A percentile compares a stretch with the other conserved stretches of the same genome.
These are phyloP conservation scores for Fusarium nanum DNA, from an alignment of 2,329 filamentous ascomycete species.

Conservation along the genomic window DNA sequence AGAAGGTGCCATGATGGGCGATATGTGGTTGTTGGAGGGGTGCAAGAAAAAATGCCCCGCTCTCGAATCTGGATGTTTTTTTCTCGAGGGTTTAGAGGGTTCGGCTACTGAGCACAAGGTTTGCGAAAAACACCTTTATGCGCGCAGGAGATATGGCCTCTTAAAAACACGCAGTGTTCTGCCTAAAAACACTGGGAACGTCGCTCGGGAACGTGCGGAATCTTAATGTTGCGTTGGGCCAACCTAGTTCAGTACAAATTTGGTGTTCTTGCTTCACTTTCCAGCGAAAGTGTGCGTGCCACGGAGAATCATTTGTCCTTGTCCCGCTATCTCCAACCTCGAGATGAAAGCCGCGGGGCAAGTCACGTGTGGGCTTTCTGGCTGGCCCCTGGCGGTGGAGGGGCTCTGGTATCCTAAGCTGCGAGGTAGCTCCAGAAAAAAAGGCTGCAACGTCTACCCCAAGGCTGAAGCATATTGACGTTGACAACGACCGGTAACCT, in stretches of 20 bases:
- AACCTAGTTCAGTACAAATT: constrained; percentile 52
- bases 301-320: constrained; percentile 56
- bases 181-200: constrained; percentile 39
- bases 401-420: constrained; percentile 44
- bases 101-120: constrained; percentile 34
- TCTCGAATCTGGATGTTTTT: constrained; percentile 42
- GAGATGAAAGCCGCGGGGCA: constrained; percentile 52
- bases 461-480: constrained; percentile 47
- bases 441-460: constrained; percentile 47
- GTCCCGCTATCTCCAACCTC: constrained; percentile 38
- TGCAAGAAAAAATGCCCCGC: constrained; percentile 54
- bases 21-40: constrained; percentile 50
- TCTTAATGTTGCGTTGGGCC: constrained; percentile 46
- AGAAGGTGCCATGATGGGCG: constrained; percentile 82
- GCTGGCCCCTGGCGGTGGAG: constrained; percentile 41
- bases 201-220: constrained; percentile 47
- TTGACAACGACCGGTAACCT: constrained; percentile 44
- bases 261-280: constrained; percentile 52
- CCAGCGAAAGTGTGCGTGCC: constrained; percentile 54
- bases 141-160: constrained; percentile 39
- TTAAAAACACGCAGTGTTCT: constrained; percentile 36
- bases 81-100: constrained; percentile 34
- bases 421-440: constrained; percentile 48
- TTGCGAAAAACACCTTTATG: constrained; percentile 35
- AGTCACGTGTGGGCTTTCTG: constrained; percentile 52